Evolutionary conservation across 163 green algal species (phyloP).

Genomic region (Volvox carteri): DNA sequence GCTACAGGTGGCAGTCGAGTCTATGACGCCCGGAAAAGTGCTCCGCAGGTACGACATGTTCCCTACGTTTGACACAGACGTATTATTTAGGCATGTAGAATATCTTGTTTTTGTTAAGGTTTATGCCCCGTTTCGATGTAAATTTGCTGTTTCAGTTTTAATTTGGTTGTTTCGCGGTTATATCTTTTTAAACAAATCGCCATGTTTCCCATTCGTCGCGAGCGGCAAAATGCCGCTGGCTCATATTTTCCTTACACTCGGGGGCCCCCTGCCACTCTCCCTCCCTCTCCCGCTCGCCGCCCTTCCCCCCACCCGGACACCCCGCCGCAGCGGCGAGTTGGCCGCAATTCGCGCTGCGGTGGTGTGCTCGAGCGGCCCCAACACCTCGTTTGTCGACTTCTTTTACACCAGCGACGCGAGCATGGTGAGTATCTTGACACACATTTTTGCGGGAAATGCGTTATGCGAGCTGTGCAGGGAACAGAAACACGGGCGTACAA

Average conservation of each 20-base stretch:
- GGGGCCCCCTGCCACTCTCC: not conserved
- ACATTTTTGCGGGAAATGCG: not conserved
- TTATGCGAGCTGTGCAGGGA: not conserved
- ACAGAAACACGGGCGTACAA: not conserved
- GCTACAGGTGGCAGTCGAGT: not conserved
- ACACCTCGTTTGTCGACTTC: not conserved
- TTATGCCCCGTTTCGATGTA: not conserved
- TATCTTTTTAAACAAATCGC: not conserved
- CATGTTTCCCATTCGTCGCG: not conserved
- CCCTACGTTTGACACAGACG: not conserved
- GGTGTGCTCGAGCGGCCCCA: not conserved
- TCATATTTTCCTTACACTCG: not conserved
- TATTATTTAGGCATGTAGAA: not conserved
- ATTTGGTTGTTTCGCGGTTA: not conserved
- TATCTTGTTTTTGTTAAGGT: not conserved
- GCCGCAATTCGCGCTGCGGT: not conserved
- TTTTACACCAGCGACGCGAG: slow-evolving; percentile 26
- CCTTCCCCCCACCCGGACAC: not conserved
- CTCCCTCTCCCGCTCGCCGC: not conserved
- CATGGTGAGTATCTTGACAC: not conserved
- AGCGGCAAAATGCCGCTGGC: not conserved
- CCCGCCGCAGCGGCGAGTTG: not conserved
- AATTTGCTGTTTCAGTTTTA: not conserved
- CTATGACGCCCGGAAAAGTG: not conserved
- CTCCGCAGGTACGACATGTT: slow-evolving; percentile 22